phyloP scores from a whole-genome alignment of 164 flowering plant genomes.

The Aristolochia contorta region DNA sequence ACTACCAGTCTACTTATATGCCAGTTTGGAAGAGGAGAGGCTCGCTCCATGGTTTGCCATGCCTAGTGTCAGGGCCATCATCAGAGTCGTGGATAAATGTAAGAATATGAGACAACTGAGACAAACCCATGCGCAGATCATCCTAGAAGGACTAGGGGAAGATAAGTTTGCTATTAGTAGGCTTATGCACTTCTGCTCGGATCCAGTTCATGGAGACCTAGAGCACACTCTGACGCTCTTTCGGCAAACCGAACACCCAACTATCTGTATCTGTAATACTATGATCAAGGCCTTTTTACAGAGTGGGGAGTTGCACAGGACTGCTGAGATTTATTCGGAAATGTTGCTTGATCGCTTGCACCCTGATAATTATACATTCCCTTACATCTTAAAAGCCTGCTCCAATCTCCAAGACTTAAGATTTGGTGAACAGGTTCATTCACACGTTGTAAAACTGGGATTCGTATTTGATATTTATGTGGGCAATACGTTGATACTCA shows the following conservation, averaged over 20 bases:
- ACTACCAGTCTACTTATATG: too few relatives aligned
- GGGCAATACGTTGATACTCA: conserved; percentile 37
- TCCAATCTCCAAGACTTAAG: conserved; percentile 13
- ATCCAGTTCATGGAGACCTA: conserved; percentile 31
- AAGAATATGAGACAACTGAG: conserved; percentile 40
- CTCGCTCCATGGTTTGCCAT: neutral
- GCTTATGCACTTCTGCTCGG: conserved; percentile 43
- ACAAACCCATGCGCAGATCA: conserved; percentile 43
- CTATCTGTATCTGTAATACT: conserved; percentile 55
- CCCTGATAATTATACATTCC: conserved; percentile 60
- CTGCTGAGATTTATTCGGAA: conserved; percentile 20
- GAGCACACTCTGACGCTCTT: conserved; percentile 32
- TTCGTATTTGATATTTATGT: conserved; percentile 33
- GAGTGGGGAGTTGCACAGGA: conserved; percentile 13
- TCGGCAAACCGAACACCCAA: conserved; percentile 30
- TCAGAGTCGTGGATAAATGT: conserved; percentile 41
- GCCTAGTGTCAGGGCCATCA: conserved; percentile 17
- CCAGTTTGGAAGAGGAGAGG: too few relatives aligned
- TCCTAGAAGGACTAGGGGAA: conserved; percentile 34
- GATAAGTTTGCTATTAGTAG: conserved; percentile 46
- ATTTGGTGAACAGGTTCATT: conserved; percentile 40
- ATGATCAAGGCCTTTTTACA: conserved; percentile 49
- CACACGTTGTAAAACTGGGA: conserved; percentile 32
- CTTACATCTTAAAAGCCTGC: conserved; percentile 51
- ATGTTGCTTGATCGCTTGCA: conserved; percentile 23